Percentiles rank a stretch among this genome's conserved stretches.
Evolutionary conservation across 2,329 filamentous ascomycete species (phyloP).

Genomic region (Sarocladium strictum): DNA sequence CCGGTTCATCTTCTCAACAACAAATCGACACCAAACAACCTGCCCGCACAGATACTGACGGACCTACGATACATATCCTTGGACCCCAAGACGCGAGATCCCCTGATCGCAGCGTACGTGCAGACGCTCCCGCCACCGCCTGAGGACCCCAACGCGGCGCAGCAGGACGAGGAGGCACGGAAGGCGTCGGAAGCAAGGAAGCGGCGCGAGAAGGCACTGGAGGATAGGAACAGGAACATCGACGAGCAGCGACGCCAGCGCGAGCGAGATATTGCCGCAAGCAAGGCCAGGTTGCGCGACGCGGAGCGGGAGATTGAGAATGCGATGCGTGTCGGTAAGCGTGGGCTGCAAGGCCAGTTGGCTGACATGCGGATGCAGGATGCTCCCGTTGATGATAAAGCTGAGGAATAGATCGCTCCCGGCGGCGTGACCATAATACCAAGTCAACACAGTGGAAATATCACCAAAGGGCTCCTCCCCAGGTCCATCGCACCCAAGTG

Average conservation of each 20-base stretch:
- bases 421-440: neutral
- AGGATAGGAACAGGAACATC: constrained; percentile 56
- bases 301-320: constrained; percentile 62
- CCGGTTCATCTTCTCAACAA: constrained; percentile 55
- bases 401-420: neutral
- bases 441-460: neutral
- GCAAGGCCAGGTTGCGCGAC: constrained; percentile 56
- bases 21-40: constrained; percentile 44
- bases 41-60: constrained; percentile 57
- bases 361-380: constrained; percentile 22
- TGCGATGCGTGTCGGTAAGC: constrained; percentile 64
- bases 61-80: constrained; percentile 68
- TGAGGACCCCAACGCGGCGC: constrained; percentile 30
- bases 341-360: constrained; percentile 58
- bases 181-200: constrained; percentile 45
- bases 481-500: too few species aligned
- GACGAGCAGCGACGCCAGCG: constrained; percentile 58
- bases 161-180: constrained; percentile 45
- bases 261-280: constrained; percentile 51
- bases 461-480: too few species aligned
- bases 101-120: constrained; percentile 61
- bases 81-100: constrained; percentile 53
- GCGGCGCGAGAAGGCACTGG: constrained; percentile 60
- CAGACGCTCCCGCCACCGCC: constrained; percentile 55
- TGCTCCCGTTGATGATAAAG: neutral